These are phyloP conservation scores for Camellia oleifera DNA, from an alignment of 179 eudicot genomes.

Conservation along the genomic window DNA sequence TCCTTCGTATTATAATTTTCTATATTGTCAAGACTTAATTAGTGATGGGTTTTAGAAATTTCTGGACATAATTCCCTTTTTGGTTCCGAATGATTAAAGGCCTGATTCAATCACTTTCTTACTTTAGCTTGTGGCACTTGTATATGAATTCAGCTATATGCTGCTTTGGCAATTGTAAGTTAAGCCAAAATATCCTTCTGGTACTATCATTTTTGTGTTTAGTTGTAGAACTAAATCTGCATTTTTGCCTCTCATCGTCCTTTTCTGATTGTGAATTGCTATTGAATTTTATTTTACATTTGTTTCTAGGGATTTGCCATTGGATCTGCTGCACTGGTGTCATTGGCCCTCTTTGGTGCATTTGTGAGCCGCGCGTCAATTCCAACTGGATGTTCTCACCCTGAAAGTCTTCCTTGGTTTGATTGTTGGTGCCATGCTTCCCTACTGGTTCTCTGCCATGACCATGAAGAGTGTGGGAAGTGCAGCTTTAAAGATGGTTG, in stretches of 20 bases:
- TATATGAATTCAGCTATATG: too few species aligned
- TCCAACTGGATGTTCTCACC: conserved; percentile 31
- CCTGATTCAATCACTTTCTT: too few species aligned
- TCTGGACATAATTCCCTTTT: background rate
- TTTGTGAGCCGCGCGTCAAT: conserved; percentile 44
- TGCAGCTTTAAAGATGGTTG: conserved; percentile 49
- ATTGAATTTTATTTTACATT: conserved; percentile 1
- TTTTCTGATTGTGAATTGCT: background rate
- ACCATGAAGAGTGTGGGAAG: conserved; percentile 53
- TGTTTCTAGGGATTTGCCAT: conserved; percentile 45
- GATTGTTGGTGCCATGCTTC: conserved; percentile 48
- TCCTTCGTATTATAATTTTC: background rate
- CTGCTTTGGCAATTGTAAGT: background rate
- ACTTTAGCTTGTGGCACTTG: too few species aligned
- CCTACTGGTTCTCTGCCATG: conserved; percentile 52
- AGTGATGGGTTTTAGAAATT: background rate
- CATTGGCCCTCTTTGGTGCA: conserved; percentile 45
- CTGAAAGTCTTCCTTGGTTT: conserved; percentile 46
- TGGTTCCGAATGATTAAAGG: too few species aligned
- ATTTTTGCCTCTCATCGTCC: background rate
- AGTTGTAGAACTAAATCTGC: background rate
- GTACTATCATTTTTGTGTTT: background rate
- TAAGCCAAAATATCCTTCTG: background rate
- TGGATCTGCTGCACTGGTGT: conserved; percentile 50
- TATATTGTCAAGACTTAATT: background rate